phyloP scores from a whole-genome alignment of 768 basidiomycete species.

The Heimioporus sp. region DNA sequence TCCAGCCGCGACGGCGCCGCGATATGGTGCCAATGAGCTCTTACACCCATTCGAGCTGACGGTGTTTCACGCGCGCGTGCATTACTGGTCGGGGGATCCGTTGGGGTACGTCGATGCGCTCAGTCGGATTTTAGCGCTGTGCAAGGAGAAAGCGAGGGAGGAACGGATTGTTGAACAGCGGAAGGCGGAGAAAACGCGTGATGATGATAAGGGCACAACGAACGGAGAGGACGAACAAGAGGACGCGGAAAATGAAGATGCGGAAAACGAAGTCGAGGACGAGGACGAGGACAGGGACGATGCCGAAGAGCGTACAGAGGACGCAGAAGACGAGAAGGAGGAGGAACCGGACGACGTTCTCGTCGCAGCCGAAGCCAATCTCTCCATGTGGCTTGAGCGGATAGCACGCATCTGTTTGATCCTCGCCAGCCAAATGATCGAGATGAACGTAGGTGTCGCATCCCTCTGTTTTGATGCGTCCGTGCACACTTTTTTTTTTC shows the following conservation, averaged over 20 bases:
- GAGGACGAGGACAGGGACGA: background rate
- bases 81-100: slow-evolving; percentile 81
- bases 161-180: slow-evolving; percentile 17
- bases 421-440: slow-evolving; percentile 76
- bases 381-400: slow-evolving; percentile 82
- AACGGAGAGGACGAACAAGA: slow-evolving; percentile 21
- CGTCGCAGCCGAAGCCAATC: slow-evolving; percentile 29
- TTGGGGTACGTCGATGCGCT: slow-evolving; percentile 80
- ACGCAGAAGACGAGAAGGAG: slow-evolving; percentile 2
- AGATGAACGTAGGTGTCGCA: slow-evolving; percentile 67
- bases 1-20: slow-evolving; percentile 22
- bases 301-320: background rate
- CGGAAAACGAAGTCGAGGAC: background rate
- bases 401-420: slow-evolving; percentile 73
- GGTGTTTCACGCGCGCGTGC: slow-evolving; percentile 70
- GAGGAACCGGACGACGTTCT: slow-evolving; percentile 18
- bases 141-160: slow-evolving; percentile 50
- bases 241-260: background rate
- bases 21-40: slow-evolving; percentile 7
- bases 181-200: background rate
- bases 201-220: background rate
- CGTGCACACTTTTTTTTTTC: background rate
- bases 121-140: slow-evolving; percentile 56
- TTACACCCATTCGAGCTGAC: slow-evolving; percentile 48
- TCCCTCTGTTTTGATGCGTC: background rate